A percentile compares a stretch with the other conserved stretches of the same genome.
Evolutionary conservation across 305 asterid species (phyloP).

Genomic region (Stenogyne calaminthoides): DNA sequence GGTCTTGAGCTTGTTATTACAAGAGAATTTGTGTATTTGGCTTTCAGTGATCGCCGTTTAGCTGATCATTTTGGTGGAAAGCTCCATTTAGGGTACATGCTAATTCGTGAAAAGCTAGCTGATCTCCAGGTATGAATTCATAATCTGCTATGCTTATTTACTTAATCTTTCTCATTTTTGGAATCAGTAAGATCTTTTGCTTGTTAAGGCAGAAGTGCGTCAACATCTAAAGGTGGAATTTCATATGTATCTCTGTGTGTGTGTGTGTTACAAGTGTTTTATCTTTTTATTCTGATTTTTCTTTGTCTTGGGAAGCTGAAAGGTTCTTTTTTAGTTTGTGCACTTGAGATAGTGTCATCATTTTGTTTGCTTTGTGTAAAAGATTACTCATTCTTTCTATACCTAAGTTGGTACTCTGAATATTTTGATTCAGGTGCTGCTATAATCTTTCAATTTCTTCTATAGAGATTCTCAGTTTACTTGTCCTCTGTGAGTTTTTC

Average conservation of each 20-base stretch:
- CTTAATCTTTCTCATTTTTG: background rate
- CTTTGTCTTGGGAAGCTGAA: conserved; percentile 10
- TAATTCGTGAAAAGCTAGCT: conserved; percentile 84
- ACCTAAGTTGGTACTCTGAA: conserved; percentile 54
- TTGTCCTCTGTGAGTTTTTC: conserved; percentile 66
- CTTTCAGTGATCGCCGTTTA: conserved; percentile 90
- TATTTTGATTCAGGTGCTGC: conserved; percentile 71
- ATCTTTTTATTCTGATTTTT: conserved; percentile 3
- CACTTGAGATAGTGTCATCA: conserved; percentile 24
- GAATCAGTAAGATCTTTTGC: conserved; percentile 1
- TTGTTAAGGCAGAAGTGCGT: background rate
- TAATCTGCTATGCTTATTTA: conserved; percentile 12
- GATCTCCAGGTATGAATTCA: conserved; percentile 73
- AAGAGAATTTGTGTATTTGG: conserved; percentile 27
- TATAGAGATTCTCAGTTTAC: conserved; percentile 59
- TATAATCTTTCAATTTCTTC: conserved; percentile 60
- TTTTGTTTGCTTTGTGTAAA: conserved; percentile 21
- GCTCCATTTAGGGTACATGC: conserved; percentile 90
- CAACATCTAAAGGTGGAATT: conserved; percentile 4
- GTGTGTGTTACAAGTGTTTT: conserved; percentile 8
- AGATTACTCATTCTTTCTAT: conserved; percentile 27
- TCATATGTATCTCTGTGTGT: background rate
- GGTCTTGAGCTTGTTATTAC: conserved; percentile 32
- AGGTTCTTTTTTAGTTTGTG: background rate
- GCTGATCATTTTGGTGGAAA: conserved; percentile 96